Conservation (phyloP, 768 basidiomycete species). For the Chiua virens region DNA sequence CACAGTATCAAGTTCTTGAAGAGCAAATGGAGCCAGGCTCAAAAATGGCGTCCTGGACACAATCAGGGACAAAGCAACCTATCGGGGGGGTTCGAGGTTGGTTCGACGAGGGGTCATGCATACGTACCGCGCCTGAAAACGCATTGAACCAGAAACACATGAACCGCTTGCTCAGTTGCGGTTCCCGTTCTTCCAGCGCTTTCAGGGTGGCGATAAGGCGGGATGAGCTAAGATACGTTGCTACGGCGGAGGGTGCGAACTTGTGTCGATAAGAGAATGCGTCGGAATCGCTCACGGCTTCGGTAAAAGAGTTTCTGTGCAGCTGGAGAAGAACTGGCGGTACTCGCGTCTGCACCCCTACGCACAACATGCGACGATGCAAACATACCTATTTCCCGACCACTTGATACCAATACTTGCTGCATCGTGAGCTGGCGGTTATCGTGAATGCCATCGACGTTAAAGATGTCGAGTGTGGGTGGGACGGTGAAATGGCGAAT, state of each 20-base stretch:
- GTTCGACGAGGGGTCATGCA: neutral
- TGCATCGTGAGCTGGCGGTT: constrained; percentile 64
- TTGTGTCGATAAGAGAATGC: constrained; percentile 58
- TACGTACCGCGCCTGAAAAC: constrained; percentile 67
- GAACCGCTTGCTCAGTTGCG: constrained; percentile 62
- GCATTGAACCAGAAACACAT: constrained; percentile 75
- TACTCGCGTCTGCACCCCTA: constrained; percentile 1
- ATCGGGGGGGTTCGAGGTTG: constrained; percentile 1
- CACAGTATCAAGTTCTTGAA: constrained; percentile 59
- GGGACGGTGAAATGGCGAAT: constrained; percentile 60
- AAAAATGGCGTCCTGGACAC: constrained; percentile 61
- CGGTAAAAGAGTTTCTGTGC: constrained; percentile 66
- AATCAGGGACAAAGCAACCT: constrained; percentile 67
- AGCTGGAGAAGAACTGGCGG: constrained; percentile 61
- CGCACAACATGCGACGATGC: constrained; percentile 12
- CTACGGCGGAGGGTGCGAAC: constrained; percentile 69
- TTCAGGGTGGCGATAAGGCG: constrained; percentile 58
- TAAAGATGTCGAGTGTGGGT: constrained; percentile 45
- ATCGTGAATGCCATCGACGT: constrained; percentile 36
- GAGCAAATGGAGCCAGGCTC: constrained; percentile 55
- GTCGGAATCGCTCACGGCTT: constrained; percentile 55
- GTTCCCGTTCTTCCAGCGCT: constrained; percentile 55
- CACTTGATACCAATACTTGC: constrained; percentile 56
- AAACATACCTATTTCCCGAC: constrained; percentile 59
- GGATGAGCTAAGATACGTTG: constrained; percentile 61